A percentile compares a stretch with the other conserved stretches of the same genome.
phyloP scores from a whole-genome alignment of 768 basidiomycete species.

The Tylopilus felleus region DNA sequence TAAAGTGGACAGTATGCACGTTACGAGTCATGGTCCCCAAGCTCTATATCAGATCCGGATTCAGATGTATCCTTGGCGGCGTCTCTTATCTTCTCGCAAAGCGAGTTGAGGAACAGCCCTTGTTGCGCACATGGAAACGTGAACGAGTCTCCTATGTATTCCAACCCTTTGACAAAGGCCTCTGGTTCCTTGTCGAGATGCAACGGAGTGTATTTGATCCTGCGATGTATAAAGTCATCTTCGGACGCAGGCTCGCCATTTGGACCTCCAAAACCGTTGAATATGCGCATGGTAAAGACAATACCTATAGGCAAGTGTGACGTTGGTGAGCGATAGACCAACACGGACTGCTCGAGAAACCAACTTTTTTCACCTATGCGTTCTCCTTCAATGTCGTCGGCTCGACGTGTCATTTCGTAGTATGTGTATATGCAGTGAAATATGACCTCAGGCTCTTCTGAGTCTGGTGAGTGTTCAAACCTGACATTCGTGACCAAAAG shows the following conservation, averaged over 20 bases:
- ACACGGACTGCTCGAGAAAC: not conserved
- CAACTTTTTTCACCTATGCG: constrained; percentile 33
- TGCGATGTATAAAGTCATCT: constrained; percentile 32
- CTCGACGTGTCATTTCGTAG: constrained; percentile 30
- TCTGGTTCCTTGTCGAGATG: constrained; percentile 58
- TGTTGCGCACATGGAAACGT: constrained; percentile 68
- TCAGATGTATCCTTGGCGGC: constrained; percentile 27
- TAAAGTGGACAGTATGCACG: constrained; percentile 1
- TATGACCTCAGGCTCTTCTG: constrained; percentile 49
- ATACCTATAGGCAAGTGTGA: constrained; percentile 41
- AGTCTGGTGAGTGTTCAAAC: constrained; percentile 31
- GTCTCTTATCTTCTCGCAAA: constrained; percentile 49
- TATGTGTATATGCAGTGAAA: constrained; percentile 68
- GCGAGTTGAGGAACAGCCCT: constrained; percentile 60
- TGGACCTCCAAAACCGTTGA: constrained; percentile 34
- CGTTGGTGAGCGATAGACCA: constrained; percentile 1
- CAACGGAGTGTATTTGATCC: constrained; percentile 55
- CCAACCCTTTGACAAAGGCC: constrained; percentile 56
- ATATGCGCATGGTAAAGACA: constrained; percentile 54
- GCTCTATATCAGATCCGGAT: constrained; percentile 24
- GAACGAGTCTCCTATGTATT: constrained; percentile 61
- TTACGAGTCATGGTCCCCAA: constrained; percentile 20
- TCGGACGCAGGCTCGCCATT: constrained; percentile 32
- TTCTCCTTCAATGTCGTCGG: constrained; percentile 33
- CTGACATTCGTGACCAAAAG: constrained; percentile 65